Percentiles rank a stretch among this genome's conserved stretches.
Evolutionary conservation across 768 basidiomycete genomes (phyloP).

Genomic region (Mycena kentingensis): DNA sequence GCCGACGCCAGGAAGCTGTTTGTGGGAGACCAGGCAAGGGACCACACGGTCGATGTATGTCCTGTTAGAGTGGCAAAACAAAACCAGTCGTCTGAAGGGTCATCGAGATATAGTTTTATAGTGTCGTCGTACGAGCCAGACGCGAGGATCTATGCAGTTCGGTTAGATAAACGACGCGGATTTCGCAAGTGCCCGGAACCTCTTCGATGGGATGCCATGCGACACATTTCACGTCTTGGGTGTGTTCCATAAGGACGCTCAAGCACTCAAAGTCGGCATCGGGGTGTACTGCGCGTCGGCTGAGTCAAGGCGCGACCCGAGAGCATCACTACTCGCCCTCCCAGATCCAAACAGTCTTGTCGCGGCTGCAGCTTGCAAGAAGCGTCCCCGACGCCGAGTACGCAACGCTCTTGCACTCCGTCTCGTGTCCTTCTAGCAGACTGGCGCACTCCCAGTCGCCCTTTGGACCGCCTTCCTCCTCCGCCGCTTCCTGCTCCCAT

Average conservation of each 20-base stretch:
- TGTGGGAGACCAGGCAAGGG: slow-evolving; percentile 75
- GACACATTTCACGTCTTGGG: slow-evolving; percentile 93
- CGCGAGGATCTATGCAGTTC: slow-evolving; percentile 75
- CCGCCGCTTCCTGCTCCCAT: slow-evolving; percentile 71
- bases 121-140: slow-evolving; percentile 97
- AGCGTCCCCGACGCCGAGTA: slow-evolving; percentile 78
- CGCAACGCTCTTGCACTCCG: slow-evolving; percentile 91
- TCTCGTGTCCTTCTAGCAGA: slow-evolving; percentile 91
- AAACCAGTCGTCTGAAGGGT: slow-evolving; percentile 94
- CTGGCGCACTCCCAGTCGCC: slow-evolving; percentile 89
- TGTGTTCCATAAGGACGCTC: slow-evolving; percentile 94
- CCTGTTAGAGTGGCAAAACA: slow-evolving; percentile 80
- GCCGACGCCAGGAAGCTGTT: slow-evolving; percentile 83
- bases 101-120: slow-evolving; percentile 90
- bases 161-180: slow-evolving; percentile 4
- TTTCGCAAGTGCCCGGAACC: too few relatives aligned
- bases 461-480: slow-evolving; percentile 36
- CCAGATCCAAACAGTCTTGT: slow-evolving; percentile 99
- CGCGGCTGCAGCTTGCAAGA: slow-evolving; percentile 92
- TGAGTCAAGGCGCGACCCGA: slow-evolving; percentile 3
- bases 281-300: slow-evolving; percentile 64
- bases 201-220: slow-evolving; percentile 96
- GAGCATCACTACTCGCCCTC: slow-evolving; percentile 61
- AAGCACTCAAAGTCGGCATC: slow-evolving; percentile 95
- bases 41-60: slow-evolving; percentile 91